Evolutionary conservation across 2,329 filamentous ascomycete species (phyloP).

Genomic region (Chaetoscypha palmicola): DNA sequence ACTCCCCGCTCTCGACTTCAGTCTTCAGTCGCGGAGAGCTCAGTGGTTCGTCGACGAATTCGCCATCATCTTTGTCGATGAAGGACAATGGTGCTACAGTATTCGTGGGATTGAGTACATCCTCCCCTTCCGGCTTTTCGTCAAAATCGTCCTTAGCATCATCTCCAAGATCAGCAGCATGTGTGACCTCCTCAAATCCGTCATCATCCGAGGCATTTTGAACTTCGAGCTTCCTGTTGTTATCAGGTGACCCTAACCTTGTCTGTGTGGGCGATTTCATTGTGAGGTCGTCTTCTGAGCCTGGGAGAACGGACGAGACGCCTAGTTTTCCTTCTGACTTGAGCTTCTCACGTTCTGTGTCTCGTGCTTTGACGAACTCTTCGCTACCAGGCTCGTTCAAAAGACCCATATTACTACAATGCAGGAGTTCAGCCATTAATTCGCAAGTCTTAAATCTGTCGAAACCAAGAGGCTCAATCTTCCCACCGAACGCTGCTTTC

Average conservation of each 20-base stretch:
- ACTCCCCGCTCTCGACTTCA: conserved; percentile 50
- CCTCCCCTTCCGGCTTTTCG: conserved; percentile 46
- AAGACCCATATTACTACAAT: conserved; percentile 98
- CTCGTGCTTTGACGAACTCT: conserved; percentile 71
- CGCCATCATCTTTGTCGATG: conserved; percentile 57
- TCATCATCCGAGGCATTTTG: conserved; percentile 81
- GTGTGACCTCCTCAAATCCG: conserved; percentile 83
- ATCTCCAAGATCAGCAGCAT: conserved; percentile 62
- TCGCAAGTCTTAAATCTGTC: conserved; percentile 99
- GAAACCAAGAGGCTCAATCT: conserved; percentile 90
- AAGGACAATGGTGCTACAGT: conserved; percentile 35
- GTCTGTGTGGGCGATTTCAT: conserved; percentile 48
- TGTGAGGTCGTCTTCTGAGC: conserved; percentile 54
- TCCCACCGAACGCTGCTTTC: conserved; percentile 80
- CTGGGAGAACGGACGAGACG: conserved; percentile 35
- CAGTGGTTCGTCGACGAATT: conserved; percentile 72
- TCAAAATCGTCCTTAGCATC: conserved; percentile 64
- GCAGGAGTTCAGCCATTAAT: conserved; percentile 92
- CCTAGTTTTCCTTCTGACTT: conserved; percentile 68
- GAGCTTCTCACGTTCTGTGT: conserved; percentile 73
- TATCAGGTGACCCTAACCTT: conserved; percentile 49
- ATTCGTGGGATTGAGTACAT: conserved; percentile 36
- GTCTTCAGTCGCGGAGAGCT: conserved; percentile 60
- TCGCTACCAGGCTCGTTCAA: conserved; percentile 89
- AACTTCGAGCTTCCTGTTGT: conserved; percentile 64